Conservation (phyloP, 78 protist genomes). For the Polysphondylium violaceum region DNA sequence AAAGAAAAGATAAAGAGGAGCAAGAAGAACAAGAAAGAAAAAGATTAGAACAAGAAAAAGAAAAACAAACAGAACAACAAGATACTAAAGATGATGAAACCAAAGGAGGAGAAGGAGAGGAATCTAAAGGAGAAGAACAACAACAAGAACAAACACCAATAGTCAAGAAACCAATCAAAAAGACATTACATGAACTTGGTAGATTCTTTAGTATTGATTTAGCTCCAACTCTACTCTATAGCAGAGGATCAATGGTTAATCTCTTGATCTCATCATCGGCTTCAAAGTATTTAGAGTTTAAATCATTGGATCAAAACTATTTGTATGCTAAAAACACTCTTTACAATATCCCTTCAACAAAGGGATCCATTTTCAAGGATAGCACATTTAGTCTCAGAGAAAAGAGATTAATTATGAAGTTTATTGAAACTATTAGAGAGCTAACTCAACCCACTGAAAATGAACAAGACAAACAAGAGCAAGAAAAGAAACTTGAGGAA, state of each 20-base stretch:
- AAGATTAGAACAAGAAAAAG: neutral
- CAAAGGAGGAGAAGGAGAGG: neutral
- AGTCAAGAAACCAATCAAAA: neutral
- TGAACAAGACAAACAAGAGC: neutral
- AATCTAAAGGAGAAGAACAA: constrained; percentile 19
- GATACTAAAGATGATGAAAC: neutral
- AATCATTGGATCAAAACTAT: constrained; percentile 64
- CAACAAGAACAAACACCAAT: constrained; percentile 1
- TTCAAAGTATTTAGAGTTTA: constrained; percentile 85
- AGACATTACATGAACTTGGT: constrained; percentile 13
- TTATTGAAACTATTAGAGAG: constrained; percentile 21
- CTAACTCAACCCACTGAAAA: neutral
- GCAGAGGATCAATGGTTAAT: constrained; percentile 65
- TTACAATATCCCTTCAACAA: constrained; percentile 82
- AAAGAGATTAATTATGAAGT: constrained; percentile 84
- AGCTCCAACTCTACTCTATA: constrained; percentile 35
- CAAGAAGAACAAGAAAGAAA: neutral
- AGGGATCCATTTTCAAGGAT: constrained; percentile 72
- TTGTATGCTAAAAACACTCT: neutral
- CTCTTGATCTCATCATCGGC: constrained; percentile 76
- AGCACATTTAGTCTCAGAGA: constrained; percentile 53
- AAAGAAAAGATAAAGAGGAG: neutral
- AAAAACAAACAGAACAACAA: neutral
- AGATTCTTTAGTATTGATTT: constrained; percentile 51
- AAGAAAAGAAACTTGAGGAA: neutral